Conservation (phyloP, 2,329 filamentous ascomycete species). For the Aspergillus chevalieri region DNA sequence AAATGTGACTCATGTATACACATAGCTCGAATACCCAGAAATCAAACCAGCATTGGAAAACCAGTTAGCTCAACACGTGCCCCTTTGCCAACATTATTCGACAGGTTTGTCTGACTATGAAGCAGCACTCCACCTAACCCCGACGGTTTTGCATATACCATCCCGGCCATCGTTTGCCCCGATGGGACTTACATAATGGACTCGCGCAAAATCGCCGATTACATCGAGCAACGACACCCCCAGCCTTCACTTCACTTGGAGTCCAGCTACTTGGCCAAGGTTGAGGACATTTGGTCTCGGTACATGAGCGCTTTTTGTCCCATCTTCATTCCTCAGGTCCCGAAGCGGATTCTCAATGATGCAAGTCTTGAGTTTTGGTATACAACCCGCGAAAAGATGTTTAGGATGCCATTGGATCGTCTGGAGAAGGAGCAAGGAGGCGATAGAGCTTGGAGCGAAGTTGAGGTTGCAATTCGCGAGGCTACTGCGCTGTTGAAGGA, state of each 20-base stretch:
- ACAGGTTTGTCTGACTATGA: slow-evolving; percentile 1
- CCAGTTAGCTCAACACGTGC: slow-evolving; percentile 39
- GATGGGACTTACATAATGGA: slow-evolving; percentile 60
- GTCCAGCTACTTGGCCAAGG: slow-evolving; percentile 42
- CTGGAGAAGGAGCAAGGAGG: slow-evolving; percentile 46
- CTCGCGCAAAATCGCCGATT: slow-evolving; percentile 53
- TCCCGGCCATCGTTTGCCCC: slow-evolving; percentile 51
- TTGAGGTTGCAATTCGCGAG: slow-evolving; percentile 32
- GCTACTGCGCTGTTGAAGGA: slow-evolving; percentile 47
- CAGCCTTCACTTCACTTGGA: slow-evolving; percentile 54
- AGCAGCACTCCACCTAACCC: slow-evolving; percentile 43
- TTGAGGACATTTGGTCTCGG: slow-evolving; percentile 35
- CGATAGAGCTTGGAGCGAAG: slow-evolving; percentile 42
- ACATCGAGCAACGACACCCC: slow-evolving; percentile 56
- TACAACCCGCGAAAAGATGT: slow-evolving; percentile 42
- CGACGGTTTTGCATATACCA: slow-evolving; percentile 43
- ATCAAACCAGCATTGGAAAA: slow-evolving; percentile 52
- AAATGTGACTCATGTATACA: slow-evolving; percentile 35
- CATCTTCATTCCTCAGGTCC: slow-evolving; percentile 46
- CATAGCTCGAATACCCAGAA: slow-evolving; percentile 66
- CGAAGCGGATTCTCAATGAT: slow-evolving; percentile 47
- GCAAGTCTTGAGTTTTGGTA: slow-evolving; percentile 52
- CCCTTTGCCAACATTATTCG: not conserved
- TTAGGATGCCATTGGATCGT: slow-evolving; percentile 52
- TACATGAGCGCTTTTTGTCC: slow-evolving; percentile 29